phyloP scores from a whole-genome alignment of 1,284 basidiomycete species.

The Trametes versicolor region DNA sequence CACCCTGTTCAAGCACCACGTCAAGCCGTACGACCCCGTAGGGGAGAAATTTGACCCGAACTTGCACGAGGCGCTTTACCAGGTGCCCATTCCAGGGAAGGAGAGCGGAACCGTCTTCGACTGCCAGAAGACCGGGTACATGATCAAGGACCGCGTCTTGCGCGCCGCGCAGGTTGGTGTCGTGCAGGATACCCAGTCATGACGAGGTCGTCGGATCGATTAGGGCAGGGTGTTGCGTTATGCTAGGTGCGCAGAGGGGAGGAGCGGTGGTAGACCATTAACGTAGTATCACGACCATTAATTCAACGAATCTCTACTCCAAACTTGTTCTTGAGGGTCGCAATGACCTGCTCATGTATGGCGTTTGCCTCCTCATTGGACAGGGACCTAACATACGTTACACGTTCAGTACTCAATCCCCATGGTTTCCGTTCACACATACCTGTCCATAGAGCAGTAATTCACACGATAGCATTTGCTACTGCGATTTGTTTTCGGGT shows the following conservation, averaged over 20 bases:
- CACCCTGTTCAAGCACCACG: conserved; percentile 91
- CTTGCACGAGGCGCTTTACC: conserved; percentile 94
- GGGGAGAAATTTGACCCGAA: conserved; percentile 97
- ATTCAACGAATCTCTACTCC: conserved; percentile 81
- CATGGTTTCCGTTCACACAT: conserved; percentile 14
- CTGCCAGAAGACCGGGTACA: conserved; percentile 92
- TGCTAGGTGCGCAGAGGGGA: conserved; percentile 7
- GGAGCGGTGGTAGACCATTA: conserved; percentile 41
- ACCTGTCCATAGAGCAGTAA: conserved; percentile 98
- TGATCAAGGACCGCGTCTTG: conserved; percentile 91
- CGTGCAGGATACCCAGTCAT: conserved; percentile 74
- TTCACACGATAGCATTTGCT: conserved; percentile 93
- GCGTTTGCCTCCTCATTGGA: conserved; percentile 92
- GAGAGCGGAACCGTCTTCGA: conserved; percentile 92
- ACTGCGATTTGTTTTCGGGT: conserved; percentile 86
- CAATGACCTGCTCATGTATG: conserved; percentile 70
- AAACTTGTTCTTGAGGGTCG: conserved; percentile 64
- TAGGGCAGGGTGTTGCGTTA: conserved; percentile 8
- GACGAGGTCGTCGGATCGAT: conserved; percentile 15
- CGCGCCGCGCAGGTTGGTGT: conserved; percentile 98
- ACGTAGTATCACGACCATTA: conserved; percentile 42
- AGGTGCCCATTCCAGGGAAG: conserved; percentile 90
- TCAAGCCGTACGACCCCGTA: conserved; percentile 91
- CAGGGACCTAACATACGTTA: conserved; percentile 67
- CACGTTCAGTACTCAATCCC: conserved; percentile 16